phyloP scores from a whole-genome alignment of 1,284 basidiomycete species.

The Ceratobasidium sp. region DNA sequence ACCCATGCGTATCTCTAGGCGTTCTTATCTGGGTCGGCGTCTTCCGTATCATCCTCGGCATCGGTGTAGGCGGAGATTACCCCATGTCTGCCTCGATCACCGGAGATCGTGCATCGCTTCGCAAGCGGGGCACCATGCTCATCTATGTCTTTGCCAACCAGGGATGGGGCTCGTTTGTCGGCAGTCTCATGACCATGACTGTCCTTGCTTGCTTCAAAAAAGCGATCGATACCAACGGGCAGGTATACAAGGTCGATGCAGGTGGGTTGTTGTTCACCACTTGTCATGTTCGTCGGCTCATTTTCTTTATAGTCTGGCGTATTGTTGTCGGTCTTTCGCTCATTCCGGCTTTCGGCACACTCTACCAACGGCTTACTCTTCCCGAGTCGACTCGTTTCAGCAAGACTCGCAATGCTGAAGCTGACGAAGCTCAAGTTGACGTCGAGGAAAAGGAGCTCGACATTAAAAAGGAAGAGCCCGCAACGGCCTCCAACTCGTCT shows the following conservation, averaged over 20 bases:
- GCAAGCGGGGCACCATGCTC: constrained; percentile 76
- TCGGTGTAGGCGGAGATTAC: constrained; percentile 42
- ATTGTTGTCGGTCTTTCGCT: constrained; percentile 75
- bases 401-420: constrained; percentile 52
- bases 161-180: constrained; percentile 76
- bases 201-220: constrained; percentile 73
- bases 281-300: not conserved
- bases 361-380: constrained; percentile 78
- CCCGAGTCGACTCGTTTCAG: constrained; percentile 70
- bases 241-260: constrained; percentile 71
- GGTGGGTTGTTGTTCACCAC: constrained; percentile 51
- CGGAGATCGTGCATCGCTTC: constrained; percentile 68
- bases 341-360: constrained; percentile 68
- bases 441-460: constrained; percentile 46
- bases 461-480: constrained; percentile 37
- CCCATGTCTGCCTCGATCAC: constrained; percentile 50
- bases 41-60: constrained; percentile 41
- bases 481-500: constrained; percentile 33
- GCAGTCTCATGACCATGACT: constrained; percentile 71
- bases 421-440: constrained; percentile 34
- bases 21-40: constrained; percentile 40
- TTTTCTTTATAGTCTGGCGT: constrained; percentile 60
- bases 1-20: constrained; percentile 14
- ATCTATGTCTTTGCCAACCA: constrained; percentile 78
- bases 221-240: constrained; percentile 62